A percentile compares a stretch with the other conserved stretches of the same genome.
Evolutionary conservation across 768 basidiomycete species (phyloP).

Genomic region (Holtermanniella nyarrowii): DNA sequence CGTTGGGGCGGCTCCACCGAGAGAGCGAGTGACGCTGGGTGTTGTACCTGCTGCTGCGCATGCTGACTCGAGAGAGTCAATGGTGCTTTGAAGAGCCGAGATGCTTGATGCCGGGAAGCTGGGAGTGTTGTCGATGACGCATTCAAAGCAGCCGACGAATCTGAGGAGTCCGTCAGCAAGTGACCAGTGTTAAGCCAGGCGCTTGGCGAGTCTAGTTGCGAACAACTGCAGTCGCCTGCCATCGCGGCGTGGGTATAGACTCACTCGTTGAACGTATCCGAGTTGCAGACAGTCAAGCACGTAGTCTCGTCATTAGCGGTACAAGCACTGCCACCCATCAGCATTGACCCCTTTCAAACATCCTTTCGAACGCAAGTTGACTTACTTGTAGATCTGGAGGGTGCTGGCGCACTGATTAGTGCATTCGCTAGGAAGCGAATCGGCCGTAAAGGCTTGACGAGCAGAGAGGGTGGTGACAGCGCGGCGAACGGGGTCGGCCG

Average conservation of each 20-base stretch:
- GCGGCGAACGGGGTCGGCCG: neutral
- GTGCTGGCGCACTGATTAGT: slow-evolving; percentile 10
- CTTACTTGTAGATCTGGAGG: slow-evolving; percentile 16
- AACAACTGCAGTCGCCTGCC: too few species aligned
- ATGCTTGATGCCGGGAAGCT: slow-evolving; percentile 8
- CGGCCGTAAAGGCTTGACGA: slow-evolving; percentile 9
- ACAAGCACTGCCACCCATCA: slow-evolving; percentile 11
- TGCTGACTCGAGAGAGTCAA: slow-evolving; percentile 10
- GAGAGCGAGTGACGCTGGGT: slow-evolving; percentile 2
- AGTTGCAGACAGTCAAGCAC: slow-evolving; percentile 18
- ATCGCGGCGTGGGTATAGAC: too few species aligned
- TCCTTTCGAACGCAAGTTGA: too few species aligned
- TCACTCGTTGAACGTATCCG: slow-evolving; percentile 5
- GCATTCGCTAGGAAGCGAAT: slow-evolving; percentile 14
- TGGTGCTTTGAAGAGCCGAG: slow-evolving; percentile 4
- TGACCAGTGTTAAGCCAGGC: neutral
- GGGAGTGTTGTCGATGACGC: slow-evolving; percentile 13
- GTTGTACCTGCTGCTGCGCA: slow-evolving; percentile 10
- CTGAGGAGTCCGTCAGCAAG: neutral
- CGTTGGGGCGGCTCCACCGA: neutral
- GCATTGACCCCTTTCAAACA: too few species aligned
- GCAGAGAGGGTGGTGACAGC: slow-evolving; percentile 3
- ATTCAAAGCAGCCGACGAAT: slow-evolving; percentile 18
- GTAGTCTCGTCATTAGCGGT: slow-evolving; percentile 6
- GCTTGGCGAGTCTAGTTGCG: too few species aligned